Conservation (phyloP, 441 rosid genomes). For the Mallotus japonicus region DNA sequence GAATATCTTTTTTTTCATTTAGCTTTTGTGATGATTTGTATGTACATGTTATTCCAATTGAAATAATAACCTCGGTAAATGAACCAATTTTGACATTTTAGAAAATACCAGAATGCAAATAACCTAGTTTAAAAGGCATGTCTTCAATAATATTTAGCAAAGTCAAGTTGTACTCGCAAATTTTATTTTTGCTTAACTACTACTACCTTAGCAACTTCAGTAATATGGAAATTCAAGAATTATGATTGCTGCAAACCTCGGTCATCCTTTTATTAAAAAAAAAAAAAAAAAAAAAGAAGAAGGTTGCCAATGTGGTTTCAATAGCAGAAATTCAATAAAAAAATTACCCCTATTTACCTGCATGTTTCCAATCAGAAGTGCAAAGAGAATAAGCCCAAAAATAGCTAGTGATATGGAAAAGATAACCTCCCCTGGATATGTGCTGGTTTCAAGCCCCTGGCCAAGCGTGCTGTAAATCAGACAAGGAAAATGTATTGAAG, state of each 20-base stretch:
- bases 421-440: constrained; percentile 81
- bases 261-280: neutral
- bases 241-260: neutral
- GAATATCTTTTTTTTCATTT: neutral
- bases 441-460: constrained; percentile 95
- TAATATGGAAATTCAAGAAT: neutral
- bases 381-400: constrained; percentile 92
- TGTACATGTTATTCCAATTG: neutral
- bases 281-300: no score
- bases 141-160: neutral
- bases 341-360: constrained; percentile 51
- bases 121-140: neutral
- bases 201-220: neutral
- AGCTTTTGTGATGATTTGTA: neutral
- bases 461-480: constrained; percentile 79
- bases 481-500: constrained; percentile 16
- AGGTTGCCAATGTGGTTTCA: neutral
- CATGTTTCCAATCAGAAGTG: constrained; percentile 98
- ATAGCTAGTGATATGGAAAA: constrained; percentile 89
- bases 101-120: neutral
- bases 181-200: neutral
- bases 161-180: neutral
- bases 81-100: neutral
- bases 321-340: neutral
- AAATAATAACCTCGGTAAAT: neutral